Percentiles rank a stretch among this genome's conserved stretches.
These are phyloP conservation scores for Erodium texanum DNA, from an alignment of 441 rosid species.

Conservation along the genomic window DNA sequence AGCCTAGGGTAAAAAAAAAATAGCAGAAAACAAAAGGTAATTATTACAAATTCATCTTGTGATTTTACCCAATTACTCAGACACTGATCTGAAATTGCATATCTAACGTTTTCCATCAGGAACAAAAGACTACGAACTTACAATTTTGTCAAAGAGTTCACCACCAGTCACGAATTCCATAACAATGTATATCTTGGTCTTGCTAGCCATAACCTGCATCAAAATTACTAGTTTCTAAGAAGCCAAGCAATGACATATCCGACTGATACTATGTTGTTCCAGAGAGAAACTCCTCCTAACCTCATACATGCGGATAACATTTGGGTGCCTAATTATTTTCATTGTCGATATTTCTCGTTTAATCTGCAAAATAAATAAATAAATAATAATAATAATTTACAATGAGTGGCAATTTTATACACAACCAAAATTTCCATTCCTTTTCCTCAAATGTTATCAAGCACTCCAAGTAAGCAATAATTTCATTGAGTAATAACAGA, in stretches of 20 bases:
- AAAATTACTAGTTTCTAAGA: slow-evolving; percentile 15
- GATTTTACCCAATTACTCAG: not conserved
- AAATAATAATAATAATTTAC: not conserved
- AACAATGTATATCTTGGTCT: slow-evolving; percentile 83
- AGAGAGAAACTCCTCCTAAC: slow-evolving; percentile 28
- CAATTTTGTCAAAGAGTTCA: slow-evolving; percentile 96
- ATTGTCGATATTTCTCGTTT: slow-evolving; percentile 92
- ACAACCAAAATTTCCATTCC: not conserved
- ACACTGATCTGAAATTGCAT: not conserved
- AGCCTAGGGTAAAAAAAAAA: slow-evolving; percentile 39
- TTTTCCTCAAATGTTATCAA: not conserved
- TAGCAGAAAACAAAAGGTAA: slow-evolving; percentile 9
- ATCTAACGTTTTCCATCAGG: not conserved
- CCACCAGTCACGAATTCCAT: slow-evolving; percentile 93
- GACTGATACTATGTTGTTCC: not conserved
- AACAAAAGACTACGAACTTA: slow-evolving; percentile 28
- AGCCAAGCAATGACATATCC: not conserved
- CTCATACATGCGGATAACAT: slow-evolving; percentile 94
- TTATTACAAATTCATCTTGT: not conserved
- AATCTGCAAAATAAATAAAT: slow-evolving; percentile 48
- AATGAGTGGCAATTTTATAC: not conserved
- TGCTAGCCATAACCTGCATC: slow-evolving; percentile 95
- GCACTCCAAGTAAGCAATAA: not conserved
- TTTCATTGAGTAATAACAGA: not conserved
- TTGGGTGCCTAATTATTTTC: slow-evolving; percentile 88